A percentile compares a stretch with the other conserved stretches of the same genome.
Conservation (phyloP, 2,329 filamentous ascomycete species). For the Claviceps spartinae region DNA sequence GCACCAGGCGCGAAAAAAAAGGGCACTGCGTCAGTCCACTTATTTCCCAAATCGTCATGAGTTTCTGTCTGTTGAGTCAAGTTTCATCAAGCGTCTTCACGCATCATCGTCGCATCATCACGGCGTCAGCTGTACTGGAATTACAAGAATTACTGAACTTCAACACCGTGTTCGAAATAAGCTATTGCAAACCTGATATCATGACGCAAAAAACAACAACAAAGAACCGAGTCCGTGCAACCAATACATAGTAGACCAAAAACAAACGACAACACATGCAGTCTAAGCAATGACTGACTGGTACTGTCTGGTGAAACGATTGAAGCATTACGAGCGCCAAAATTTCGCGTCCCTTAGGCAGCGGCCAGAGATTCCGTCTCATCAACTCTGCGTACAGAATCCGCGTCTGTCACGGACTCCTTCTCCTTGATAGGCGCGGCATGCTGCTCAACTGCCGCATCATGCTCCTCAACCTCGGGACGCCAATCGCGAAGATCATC, state of each 20-base stretch:
- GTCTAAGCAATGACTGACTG: not conserved
- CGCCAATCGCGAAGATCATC: conserved; percentile 71
- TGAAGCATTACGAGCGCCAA: too few relatives aligned
- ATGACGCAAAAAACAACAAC: not conserved
- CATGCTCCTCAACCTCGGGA: conserved; percentile 26
- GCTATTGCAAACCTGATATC: conserved; percentile 1
- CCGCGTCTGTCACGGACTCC: conserved; percentile 5
- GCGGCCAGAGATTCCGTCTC: not conserved
- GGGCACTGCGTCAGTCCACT: too few relatives aligned
- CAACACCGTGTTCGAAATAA: not conserved
- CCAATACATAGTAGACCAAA: not conserved
- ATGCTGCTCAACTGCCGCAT: conserved; percentile 11
- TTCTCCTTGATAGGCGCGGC: conserved; percentile 16
- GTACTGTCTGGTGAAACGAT: too few relatives aligned
- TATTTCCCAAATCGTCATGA: too few relatives aligned
- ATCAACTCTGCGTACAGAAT: not conserved
- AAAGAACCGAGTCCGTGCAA: not conserved
- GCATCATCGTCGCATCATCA: too few relatives aligned
- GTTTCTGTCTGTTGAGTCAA: too few relatives aligned
- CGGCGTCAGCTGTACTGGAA: too few relatives aligned
- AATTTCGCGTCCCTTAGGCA: not conserved
- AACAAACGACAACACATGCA: not conserved
- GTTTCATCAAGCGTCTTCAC: too few relatives aligned
- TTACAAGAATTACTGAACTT: not conserved
- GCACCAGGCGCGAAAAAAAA: too few relatives aligned